These are phyloP conservation scores for Colletotrichum paranaense DNA, from an alignment of 2,329 filamentous ascomycete species.

Conservation along the genomic window DNA sequence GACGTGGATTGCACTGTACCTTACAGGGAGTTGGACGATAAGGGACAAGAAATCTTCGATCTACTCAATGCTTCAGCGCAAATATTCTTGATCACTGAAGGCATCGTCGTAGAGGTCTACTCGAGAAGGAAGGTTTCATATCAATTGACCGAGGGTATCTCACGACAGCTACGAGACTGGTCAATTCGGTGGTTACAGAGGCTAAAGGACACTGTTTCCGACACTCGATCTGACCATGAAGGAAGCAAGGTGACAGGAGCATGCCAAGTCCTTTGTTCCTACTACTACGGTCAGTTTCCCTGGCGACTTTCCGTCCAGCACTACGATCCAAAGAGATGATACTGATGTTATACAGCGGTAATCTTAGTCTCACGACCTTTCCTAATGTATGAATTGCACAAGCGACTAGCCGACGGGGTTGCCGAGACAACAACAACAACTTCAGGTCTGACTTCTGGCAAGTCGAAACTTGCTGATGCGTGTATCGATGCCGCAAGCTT, in stretches of 20 bases:
- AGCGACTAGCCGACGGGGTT: slow-evolving; percentile 52
- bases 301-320: too few species aligned
- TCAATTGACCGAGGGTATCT: slow-evolving; percentile 64
- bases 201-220: slow-evolving; percentile 52
- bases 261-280: slow-evolving; percentile 63
- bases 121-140: slow-evolving; percentile 64
- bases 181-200: slow-evolving; percentile 59
- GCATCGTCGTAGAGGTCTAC: slow-evolving; percentile 63
- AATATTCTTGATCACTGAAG: slow-evolving; percentile 62
- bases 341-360: slow-evolving; percentile 49
- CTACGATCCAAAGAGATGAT: too few species aligned
- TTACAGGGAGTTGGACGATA: slow-evolving; percentile 49
- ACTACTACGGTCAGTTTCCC: slow-evolving; percentile 55
- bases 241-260: slow-evolving; percentile 54
- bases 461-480: slow-evolving; percentile 63
- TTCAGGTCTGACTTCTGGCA: slow-evolving; percentile 50
- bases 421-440: neutral
- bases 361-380: slow-evolving; percentile 67
- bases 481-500: slow-evolving; percentile 66
- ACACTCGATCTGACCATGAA: slow-evolving; percentile 38
- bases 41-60: slow-evolving; percentile 54
- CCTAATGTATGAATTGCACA: slow-evolving; percentile 65
- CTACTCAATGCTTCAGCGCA: slow-evolving; percentile 64
- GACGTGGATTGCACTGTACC: slow-evolving; percentile 66
- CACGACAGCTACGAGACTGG: slow-evolving; percentile 63